A percentile compares a stretch with the other conserved stretches of the same genome.
phyloP scores from a whole-genome alignment of 2,329 filamentous ascomycete species.

The Paecilomyces fulvus region DNA sequence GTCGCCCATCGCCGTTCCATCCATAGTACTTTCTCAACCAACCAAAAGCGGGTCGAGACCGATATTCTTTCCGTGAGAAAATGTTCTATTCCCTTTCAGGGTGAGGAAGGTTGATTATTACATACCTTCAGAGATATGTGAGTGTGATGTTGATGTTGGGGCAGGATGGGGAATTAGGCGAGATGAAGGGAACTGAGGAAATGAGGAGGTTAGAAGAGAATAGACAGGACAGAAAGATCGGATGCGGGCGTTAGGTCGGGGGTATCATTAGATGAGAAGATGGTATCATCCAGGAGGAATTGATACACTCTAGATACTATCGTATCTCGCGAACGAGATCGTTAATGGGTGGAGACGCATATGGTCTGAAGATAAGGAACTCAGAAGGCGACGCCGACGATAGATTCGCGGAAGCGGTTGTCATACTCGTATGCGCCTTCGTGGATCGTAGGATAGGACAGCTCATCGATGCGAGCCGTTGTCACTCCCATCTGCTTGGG shows the following conservation, averaged over 20 bases:
- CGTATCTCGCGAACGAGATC: not conserved
- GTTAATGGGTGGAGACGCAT: not conserved
- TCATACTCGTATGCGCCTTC: slow-evolving; percentile 11
- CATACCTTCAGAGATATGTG: not conserved
- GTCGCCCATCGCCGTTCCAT: no score
- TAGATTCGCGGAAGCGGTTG: slow-evolving; percentile 14
- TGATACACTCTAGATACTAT: not conserved
- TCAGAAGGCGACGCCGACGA: slow-evolving; percentile 26
- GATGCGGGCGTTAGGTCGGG: not conserved
- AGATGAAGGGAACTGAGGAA: not conserved
- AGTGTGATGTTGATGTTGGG: not conserved
- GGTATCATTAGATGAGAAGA: not conserved
- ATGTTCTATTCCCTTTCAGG: not conserved
- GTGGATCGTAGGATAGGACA: slow-evolving; percentile 17
- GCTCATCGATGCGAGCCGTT: slow-evolving; percentile 6
- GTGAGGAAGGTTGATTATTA: not conserved
- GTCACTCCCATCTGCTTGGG: slow-evolving; percentile 2
- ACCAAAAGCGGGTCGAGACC: not conserved
- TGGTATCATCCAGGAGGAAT: not conserved
- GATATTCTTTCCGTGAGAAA: not conserved
- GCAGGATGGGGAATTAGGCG: not conserved
- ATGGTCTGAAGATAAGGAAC: not conserved
- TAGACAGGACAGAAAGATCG: not conserved
- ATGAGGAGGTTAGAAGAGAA: not conserved
- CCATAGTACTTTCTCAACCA: no score